These are phyloP conservation scores for Eremochloa ophiuroides DNA, from an alignment of 176 grass and related monocot genomes.

Conservation along the genomic window DNA sequence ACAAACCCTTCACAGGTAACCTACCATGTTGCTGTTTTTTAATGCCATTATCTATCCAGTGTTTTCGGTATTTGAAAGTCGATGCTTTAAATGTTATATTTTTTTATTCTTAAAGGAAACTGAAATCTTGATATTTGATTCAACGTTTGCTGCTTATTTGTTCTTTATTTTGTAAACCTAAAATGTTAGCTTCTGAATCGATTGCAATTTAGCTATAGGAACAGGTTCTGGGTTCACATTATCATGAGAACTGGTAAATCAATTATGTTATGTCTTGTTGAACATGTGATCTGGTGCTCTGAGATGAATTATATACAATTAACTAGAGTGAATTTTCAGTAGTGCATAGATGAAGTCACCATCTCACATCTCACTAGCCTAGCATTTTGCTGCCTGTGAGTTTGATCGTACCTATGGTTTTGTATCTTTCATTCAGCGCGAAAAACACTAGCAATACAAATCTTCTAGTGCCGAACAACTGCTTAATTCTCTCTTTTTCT, in stretches of 20 bases:
- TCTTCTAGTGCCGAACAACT: neutral
- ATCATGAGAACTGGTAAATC: neutral
- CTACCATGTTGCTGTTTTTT: neutral
- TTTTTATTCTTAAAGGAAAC: neutral
- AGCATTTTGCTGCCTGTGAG: neutral
- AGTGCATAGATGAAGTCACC: neutral
- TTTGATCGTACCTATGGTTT: neutral
- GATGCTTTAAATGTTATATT: neutral
- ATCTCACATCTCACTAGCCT: neutral
- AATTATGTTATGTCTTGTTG: neutral
- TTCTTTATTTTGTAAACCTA: neutral
- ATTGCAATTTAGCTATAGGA: neutral
- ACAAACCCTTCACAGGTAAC: conserved; percentile 73
- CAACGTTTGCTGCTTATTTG: neutral
- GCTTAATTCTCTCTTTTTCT: neutral
- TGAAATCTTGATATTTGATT: neutral
- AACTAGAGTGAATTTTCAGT: neutral
- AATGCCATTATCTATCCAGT: conserved; percentile 12
- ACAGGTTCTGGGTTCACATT: neutral
- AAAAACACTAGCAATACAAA: neutral
- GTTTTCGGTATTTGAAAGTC: neutral
- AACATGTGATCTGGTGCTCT: neutral
- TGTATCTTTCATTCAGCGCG: neutral
- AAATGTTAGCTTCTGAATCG: neutral
- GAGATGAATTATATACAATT: neutral